phyloP scores from a whole-genome alignment of 768 basidiomycete species.

The Suillus occidentalis region DNA sequence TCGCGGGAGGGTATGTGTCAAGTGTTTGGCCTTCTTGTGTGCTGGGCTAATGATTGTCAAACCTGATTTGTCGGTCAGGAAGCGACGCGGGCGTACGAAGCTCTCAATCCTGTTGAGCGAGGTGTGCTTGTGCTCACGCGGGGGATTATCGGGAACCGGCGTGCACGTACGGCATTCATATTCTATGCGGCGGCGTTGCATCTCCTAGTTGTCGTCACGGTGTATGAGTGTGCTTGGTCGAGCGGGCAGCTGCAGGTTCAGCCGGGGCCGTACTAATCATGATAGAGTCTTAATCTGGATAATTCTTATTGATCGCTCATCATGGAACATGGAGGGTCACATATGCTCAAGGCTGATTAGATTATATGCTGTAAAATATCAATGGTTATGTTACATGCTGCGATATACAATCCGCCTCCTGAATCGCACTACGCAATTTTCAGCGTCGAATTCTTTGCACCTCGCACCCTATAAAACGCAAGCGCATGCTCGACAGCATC shows the following conservation, averaged over 20 bases:
- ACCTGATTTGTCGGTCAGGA: constrained; percentile 54
- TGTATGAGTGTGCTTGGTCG: constrained; percentile 68
- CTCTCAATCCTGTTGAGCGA: constrained; percentile 88
- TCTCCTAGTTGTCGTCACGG: constrained; percentile 75
- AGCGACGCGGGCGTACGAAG: constrained; percentile 89
- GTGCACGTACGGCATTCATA: constrained; percentile 87
- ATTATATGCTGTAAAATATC: constrained; percentile 9
- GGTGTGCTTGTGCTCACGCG: constrained; percentile 84
- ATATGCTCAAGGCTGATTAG: background rate
- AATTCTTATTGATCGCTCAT: background rate
- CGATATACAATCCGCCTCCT: background rate
- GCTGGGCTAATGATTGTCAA: constrained; percentile 2
- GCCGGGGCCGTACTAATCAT: constrained; percentile 41
- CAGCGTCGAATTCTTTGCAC: constrained; percentile 17
- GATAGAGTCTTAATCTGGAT: background rate
- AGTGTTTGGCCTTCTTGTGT: background rate
- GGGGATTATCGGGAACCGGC: constrained; percentile 83
- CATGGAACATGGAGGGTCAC: background rate
- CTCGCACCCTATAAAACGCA: constrained; percentile 50
- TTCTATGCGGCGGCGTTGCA: constrained; percentile 83
- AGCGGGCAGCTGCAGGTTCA: constrained; percentile 53
- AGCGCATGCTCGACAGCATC: constrained; percentile 75
- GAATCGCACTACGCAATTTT: background rate
- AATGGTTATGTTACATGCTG: constrained; percentile 6
- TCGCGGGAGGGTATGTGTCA: constrained; percentile 77